Evolutionary conservation across 768 basidiomycete species (phyloP).

Genomic region (Trametes meyenii): DNA sequence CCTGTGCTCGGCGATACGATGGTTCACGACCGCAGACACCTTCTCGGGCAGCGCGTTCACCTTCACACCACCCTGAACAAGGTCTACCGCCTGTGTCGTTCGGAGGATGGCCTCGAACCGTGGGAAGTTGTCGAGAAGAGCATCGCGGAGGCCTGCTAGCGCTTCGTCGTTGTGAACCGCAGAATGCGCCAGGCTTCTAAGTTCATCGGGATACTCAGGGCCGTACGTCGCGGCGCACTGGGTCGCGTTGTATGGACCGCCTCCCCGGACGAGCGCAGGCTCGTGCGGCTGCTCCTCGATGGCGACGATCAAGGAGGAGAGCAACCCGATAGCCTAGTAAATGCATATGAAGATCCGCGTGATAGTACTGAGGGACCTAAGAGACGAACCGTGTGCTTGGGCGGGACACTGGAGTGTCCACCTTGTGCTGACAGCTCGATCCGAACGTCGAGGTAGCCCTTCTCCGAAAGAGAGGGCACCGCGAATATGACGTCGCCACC

Average conservation of each 20-base stretch:
- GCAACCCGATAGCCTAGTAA: constrained; percentile 47
- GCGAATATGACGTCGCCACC: constrained; percentile 57
- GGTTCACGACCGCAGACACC: constrained; percentile 71
- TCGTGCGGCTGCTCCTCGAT: constrained; percentile 69
- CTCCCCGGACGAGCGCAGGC: constrained; percentile 50
- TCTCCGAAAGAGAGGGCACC: constrained; percentile 69
- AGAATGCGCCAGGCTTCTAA: constrained; percentile 51
- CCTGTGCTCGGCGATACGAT: constrained; percentile 54
- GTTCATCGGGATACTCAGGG: constrained; percentile 49
- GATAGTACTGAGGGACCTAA: neutral
- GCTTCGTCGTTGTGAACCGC: constrained; percentile 54
- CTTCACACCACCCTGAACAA: constrained; percentile 44
- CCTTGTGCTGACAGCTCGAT: constrained; percentile 70
- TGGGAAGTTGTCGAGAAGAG: constrained; percentile 43
- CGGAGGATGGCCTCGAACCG: constrained; percentile 47
- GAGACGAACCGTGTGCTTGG: constrained; percentile 66
- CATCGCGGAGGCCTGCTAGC: constrained; percentile 42
- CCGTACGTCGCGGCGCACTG: constrained; percentile 65
- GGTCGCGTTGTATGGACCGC: constrained; percentile 57
- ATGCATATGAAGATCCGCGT: neutral
- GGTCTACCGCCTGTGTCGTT: constrained; percentile 80
- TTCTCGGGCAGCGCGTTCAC: constrained; percentile 80
- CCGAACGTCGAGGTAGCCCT: constrained; percentile 65
- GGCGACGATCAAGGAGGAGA: constrained; percentile 67
- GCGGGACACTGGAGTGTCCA: constrained; percentile 90